These are phyloP conservation scores for Suhomyces coccinellae DNA, from an alignment of 1,139 yeast species.

Conservation along the genomic window DNA sequence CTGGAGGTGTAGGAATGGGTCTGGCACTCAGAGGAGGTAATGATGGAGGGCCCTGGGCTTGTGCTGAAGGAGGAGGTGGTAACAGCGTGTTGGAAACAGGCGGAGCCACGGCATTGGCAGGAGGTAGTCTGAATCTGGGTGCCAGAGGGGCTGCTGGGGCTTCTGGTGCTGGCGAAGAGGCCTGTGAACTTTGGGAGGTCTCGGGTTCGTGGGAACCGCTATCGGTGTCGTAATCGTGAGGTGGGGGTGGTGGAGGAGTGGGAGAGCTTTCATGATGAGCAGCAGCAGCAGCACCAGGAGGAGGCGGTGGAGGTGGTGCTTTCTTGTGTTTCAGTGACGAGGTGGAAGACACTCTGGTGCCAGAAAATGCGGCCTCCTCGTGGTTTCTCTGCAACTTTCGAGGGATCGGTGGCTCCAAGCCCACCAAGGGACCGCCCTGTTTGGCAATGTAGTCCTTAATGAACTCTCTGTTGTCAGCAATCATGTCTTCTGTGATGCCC, in stretches of 20 bases:
- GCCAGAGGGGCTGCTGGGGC: slow-evolving; percentile 17
- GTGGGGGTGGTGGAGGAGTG: slow-evolving; percentile 1
- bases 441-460: slow-evolving; percentile 73
- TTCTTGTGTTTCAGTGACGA: slow-evolving; percentile 27
- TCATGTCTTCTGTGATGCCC: slow-evolving; percentile 87
- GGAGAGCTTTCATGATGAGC: slow-evolving; percentile 8
- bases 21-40: slow-evolving; percentile 8
- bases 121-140: slow-evolving; percentile 30
- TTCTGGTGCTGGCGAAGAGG: slow-evolving; percentile 17
- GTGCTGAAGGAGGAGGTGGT: slow-evolving; percentile 13
- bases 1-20: slow-evolving; percentile 19
- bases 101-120: slow-evolving; percentile 28
- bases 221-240: slow-evolving; percentile 1
- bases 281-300: slow-evolving; percentile 16
- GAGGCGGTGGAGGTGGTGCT: slow-evolving; percentile 53
- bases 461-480: slow-evolving; percentile 81
- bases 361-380: slow-evolving; percentile 14
- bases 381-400: slow-evolving; percentile 44
- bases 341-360: slow-evolving; percentile 7
- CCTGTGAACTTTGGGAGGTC: slow-evolving; percentile 16
- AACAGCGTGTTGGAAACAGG: slow-evolving; percentile 15
- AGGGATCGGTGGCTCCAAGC: slow-evolving; percentile 83
- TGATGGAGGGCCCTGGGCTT: slow-evolving; percentile 5
- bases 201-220: slow-evolving; percentile 1
- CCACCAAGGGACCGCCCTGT: slow-evolving; percentile 84